phyloP scores from a whole-genome alignment of 2,329 filamentous ascomycete genomes.

The Fusarium pseudoanthophilum region DNA sequence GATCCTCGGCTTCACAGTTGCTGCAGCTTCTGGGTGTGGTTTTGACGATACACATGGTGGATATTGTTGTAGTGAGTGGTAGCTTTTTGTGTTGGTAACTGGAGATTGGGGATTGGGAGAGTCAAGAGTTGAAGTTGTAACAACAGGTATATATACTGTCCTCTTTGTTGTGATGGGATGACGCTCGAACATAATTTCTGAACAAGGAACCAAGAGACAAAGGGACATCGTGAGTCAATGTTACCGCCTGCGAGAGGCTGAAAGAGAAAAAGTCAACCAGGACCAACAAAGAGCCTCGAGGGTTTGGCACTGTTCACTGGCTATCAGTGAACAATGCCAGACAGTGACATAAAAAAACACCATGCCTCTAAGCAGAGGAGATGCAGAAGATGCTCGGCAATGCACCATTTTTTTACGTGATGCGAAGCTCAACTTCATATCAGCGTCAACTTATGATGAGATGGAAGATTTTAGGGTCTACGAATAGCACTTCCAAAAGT shows the following conservation, averaged over 20 bases:
- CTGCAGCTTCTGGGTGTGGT: background rate
- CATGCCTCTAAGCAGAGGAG: fast-evolving
- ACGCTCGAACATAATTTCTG: background rate
- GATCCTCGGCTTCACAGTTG: background rate
- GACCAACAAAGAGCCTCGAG: background rate
- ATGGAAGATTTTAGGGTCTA: background rate
- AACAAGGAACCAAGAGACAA: background rate
- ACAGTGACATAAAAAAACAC: background rate
- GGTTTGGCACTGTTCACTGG: background rate
- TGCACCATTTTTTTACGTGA: too few relatives aligned
- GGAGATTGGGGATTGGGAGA: too few relatives aligned
- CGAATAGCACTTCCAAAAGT: background rate
- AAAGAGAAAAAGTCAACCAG: background rate
- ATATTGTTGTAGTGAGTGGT: background rate
- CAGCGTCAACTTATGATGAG: fast-evolving
- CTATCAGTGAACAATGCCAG: background rate
- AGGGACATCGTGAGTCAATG: background rate
- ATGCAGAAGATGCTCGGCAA: too few relatives aligned
- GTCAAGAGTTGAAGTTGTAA: background rate
- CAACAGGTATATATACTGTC: background rate
- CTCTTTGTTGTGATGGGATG: too few relatives aligned
- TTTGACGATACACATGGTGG: background rate
- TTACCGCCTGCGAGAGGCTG: too few relatives aligned
- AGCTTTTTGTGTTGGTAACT: background rate
- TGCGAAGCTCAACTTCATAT: fast-evolving